Evolutionary conservation across 2,329 filamentous ascomycete genomes (phyloP), one percentile per base, ranked within the genome.

Genomic region (Rhynchosporium agropyri): DNA sequence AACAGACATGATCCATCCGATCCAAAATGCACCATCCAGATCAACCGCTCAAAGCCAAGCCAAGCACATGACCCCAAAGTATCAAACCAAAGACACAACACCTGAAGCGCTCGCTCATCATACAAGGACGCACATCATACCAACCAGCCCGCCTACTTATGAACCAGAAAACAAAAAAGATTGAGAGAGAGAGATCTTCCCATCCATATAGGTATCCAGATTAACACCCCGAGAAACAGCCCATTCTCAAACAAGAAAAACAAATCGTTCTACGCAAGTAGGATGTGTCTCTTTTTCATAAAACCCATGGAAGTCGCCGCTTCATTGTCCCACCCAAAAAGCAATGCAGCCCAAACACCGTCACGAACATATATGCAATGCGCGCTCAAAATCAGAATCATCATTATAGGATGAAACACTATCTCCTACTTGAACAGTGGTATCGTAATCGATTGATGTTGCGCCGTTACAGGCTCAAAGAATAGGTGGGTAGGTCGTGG

Each of bases 211-310:
- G 66, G 64, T 65, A 68, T 64, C 70, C 67, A 56, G 51, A 66
- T 65, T 71, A 72, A 74, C 71, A 70, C 70, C 70, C 20, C 40
- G 54, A 62, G 65, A 63, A 62, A 61, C 55, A 67, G 57, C 63
- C 64, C 68, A 50, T 50, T 70, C 67, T 71, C 69, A 65, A 59
- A 53, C 62, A 63, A 69, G 61, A 66, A 73, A 72, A 69, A 66
- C 67, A 71, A 73, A 72, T 73, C 71, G 68, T 70, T 74, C 70
- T 75, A 73, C 74, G 68, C 73, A 70, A 68, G 66, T 68, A 64
- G 66, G 68, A 67, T 71, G 65, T 70, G 66, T 73, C 64, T 72
- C 66, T 71, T 72, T 70, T 72, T 71, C 70, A 67, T 69, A 67
- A 70, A 68, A 67, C 68, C 69, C 63, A 61, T 63, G 70, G 71